Evolutionary conservation across 2,329 filamentous ascomycete species (phyloP), one percentile per base, ranked within the genome.

Genomic region (Aureobasidium sp.): DNA sequence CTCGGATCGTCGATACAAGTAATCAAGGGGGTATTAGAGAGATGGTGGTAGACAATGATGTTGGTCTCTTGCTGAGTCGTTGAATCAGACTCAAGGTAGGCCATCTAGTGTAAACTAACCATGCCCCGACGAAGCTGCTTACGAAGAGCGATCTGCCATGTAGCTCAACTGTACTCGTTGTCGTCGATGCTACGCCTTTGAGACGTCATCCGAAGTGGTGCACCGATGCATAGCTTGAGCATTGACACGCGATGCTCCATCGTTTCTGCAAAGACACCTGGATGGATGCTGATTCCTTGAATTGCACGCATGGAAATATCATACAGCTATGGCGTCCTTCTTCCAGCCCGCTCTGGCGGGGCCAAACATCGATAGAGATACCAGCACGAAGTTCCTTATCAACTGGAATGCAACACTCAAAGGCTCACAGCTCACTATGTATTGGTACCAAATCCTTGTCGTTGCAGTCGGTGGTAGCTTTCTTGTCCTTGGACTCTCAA

Each of bases 391-490:
- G 14, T 65, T 65, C 22, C 17, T 37, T 25, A 63, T 63, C 34
- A 31, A 39, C 25, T 63, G 62, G 64, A 65, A 65, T 51, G 51
- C 44, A 11, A 48, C 56, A 22, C 52, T 65, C 7, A 58, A 53
- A 14, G 20, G 42, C 8, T 36, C 49, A 11, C 44, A 65, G 45
- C 62, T 65, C 29, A 60, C 61, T 12, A 20, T 41, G 17, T 31
- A 57, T 45, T 65, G 64, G 64, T 64, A 65, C 51, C 64, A 65
- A 51, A 59, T 61, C 52, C 49, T 65, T 37, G 41, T 65, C 14
- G 45, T 65, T 6, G 47, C 36, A 22, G 15, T 64, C 14, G 64
- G 64, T 27, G 22, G 36, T 22, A 41, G 34, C n/a, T 56, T 51
- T 37, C 31, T 65, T 20, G 5, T 62, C 8, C 15, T 51, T 27